phyloP scores from a whole-genome alignment of 2,329 filamentous ascomycete species.

The Calycina herbarum region DNA sequence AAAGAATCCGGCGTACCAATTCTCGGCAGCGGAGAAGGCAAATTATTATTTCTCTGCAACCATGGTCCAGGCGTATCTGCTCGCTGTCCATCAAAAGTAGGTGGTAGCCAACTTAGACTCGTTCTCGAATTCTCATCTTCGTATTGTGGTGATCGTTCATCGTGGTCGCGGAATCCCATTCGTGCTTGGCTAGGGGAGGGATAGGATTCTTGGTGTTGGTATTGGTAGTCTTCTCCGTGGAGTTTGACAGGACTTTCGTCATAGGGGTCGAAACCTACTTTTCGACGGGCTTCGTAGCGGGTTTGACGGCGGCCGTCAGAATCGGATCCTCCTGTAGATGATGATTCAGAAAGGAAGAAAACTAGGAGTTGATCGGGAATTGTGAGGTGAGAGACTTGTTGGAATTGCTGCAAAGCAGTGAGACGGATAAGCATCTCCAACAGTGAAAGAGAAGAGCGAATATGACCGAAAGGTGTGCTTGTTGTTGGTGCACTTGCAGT shows the following conservation, averaged over 20 bases:
- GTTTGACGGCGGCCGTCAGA: slow-evolving; percentile 59
- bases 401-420: slow-evolving; percentile 71
- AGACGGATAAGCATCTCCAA: slow-evolving; percentile 73
- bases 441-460: slow-evolving; percentile 68
- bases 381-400: slow-evolving; percentile 69
- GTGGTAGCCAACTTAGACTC: slow-evolving; percentile 12
- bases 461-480: slow-evolving; percentile 45
- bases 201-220: slow-evolving; percentile 35
- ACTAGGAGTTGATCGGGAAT: slow-evolving; percentile 73
- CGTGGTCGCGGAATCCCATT: slow-evolving; percentile 25
- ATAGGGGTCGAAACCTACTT: slow-evolving; percentile 71
- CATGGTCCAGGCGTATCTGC: slow-evolving; percentile 29
- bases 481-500: not conserved
- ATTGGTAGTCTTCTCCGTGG: slow-evolving; percentile 63
- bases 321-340: slow-evolving; percentile 64
- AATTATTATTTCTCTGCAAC: slow-evolving; percentile 23
- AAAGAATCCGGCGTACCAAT: slow-evolving; percentile 25
- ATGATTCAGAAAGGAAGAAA: slow-evolving; percentile 70
- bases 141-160: slow-evolving; percentile 27
- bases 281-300: slow-evolving; percentile 57
- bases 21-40: slow-evolving; percentile 17
- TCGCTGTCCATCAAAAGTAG: slow-evolving; percentile 20
- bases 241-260: slow-evolving; percentile 68
- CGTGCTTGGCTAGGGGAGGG: slow-evolving; percentile 8
- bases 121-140: slow-evolving; percentile 9